Base-by-base conservation (phyloP, 805 yeast species). In the Candida hungchunana region DNA sequence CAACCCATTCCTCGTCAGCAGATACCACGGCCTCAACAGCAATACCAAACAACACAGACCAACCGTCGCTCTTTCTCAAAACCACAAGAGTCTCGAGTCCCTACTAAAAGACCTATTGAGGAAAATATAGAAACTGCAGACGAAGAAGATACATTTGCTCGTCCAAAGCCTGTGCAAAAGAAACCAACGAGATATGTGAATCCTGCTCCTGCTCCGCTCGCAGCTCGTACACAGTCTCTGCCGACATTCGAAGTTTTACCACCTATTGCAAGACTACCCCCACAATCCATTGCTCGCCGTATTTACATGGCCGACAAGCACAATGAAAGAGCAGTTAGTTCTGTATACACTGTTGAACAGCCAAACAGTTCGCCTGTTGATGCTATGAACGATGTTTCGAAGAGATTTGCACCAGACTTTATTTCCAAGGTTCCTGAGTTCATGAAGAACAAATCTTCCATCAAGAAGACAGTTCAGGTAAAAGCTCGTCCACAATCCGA, bases 141-240 rank as follows among this genome's bases (percentile, higher is more conserved):
- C 25, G 50, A 48, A 30, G 39, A 37, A 29, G 55, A 27, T 25
- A 35, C 11, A 13, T 45, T 47, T 30, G 37, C 36, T 8, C 44
- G 37, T 18, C 55, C 53, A 22, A 39, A 29, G 22, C 40, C 40
- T 3, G 13, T 38, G 16, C 40, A 27, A 33, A 46, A 26, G 26
- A 43, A 26, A 36, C 47, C 29, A 39, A 38, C 30, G 31, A 55
- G 70, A 34, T 58, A 51, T 34, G 65, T 64, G n/a, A 66, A 66
- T 44, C 63, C 64, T 27, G 59, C 53, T 24, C 70, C 71, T 4
- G 71, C 71, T n/a, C 72, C 69, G 36, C 66, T 61, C 46, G 73
- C 73, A 5, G 59, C 49, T 20, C 58, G 72, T 48, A 66, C 73
- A 1, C 69, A 64, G 44, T 67, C 73, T 2, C 46, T 67, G 26